Evolutionary conservation across 306 rosid genomes (phyloP).

Genomic region (Dryas alaskensis): DNA sequence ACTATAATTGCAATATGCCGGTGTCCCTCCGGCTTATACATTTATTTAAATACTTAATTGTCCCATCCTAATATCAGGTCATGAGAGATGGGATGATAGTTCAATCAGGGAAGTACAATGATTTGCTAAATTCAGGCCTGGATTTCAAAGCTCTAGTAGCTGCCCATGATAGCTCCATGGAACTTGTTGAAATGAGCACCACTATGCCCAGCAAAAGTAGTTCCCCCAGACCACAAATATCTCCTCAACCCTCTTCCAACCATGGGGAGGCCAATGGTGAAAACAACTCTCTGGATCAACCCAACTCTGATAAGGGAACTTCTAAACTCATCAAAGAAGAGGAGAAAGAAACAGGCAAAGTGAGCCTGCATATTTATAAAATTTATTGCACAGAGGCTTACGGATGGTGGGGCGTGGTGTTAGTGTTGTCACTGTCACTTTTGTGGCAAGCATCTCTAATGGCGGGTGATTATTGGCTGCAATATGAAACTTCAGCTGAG

Average conservation of each 20-base stretch:
- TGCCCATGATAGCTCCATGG: constrained; percentile 94
- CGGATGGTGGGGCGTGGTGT: constrained; percentile 80
- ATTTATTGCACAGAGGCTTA: constrained; percentile 86
- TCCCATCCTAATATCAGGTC: constrained; percentile 42
- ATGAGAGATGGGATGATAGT: constrained; percentile 84
- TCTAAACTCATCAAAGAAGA: constrained; percentile 95
- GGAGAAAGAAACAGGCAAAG: constrained; percentile 87
- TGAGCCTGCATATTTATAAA: constrained; percentile 66
- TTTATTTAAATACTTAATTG: too few species aligned
- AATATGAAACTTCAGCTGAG: constrained; percentile 76
- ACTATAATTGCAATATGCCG: neutral
- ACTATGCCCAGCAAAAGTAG: constrained; percentile 32
- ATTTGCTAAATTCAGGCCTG: constrained; percentile 54
- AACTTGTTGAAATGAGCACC: constrained; percentile 69
- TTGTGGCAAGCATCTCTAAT: constrained; percentile 69
- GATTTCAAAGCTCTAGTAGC: constrained; percentile 80
- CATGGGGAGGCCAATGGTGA: constrained; percentile 49
- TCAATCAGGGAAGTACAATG: constrained; percentile 76
- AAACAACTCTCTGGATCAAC: constrained; percentile 47
- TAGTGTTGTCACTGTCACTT: constrained; percentile 49
- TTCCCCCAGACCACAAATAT: constrained; percentile 34
- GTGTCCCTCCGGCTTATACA: neutral
- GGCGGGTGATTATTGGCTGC: constrained; percentile 90
- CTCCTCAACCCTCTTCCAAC: constrained; percentile 34
- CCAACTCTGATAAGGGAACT: constrained; percentile 43